Evolutionary conservation across 192 early-diverging fungal species (phyloP), one percentile per base, ranked within the genome.

Genomic region (Mortierella antarctica): DNA sequence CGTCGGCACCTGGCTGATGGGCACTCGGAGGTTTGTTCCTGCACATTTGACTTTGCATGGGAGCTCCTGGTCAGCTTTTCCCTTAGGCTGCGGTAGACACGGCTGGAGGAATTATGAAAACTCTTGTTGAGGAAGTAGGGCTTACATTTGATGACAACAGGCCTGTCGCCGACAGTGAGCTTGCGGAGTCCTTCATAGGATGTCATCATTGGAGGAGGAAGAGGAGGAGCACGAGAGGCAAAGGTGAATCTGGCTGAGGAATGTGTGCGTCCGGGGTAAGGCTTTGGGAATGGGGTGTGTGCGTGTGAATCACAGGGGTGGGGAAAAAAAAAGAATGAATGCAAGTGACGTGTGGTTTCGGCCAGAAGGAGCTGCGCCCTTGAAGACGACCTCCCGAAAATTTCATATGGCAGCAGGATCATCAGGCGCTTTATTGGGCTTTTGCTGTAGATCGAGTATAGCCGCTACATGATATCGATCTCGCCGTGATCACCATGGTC

Each of bases 1-100:
- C 3, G 87, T 83, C 7, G 87, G 87, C 11, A 71, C 82, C 72
- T 88, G 87, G 17, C 71, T 82, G 62, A 88, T 86, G 6, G 85
- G 73, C 21, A 88, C 75, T 23, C 84, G 73, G 20, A 85, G 71
- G 48, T 86, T 86, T 46, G 83, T 83, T 54, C 82, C 81, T 11
- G 68, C 71, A 57, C 73, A 83, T 69, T 74, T 84, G 70, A 84
- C 87, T 88, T 31, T 31, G 31, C 31, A 31, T 31, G 31, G 31
- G 31, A 3, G 31, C 1, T 31, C 31, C 31, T 31, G 31, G 31
- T 31, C 31, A 31, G 5, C 15, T 20, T 57, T 44, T 58, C n/a
- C 46, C 8, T 49, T 68, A 18, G 12, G 12, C 44, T 23, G 40
- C 47, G 44, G 17, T 9, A 41, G n/a, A 11, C 17, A 41, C 57